Evolutionary conservation across 1,139 yeast species (phyloP), one percentile per base, ranked within the genome.

Genomic region (Yamadazyma kanchanaburiensis): DNA sequence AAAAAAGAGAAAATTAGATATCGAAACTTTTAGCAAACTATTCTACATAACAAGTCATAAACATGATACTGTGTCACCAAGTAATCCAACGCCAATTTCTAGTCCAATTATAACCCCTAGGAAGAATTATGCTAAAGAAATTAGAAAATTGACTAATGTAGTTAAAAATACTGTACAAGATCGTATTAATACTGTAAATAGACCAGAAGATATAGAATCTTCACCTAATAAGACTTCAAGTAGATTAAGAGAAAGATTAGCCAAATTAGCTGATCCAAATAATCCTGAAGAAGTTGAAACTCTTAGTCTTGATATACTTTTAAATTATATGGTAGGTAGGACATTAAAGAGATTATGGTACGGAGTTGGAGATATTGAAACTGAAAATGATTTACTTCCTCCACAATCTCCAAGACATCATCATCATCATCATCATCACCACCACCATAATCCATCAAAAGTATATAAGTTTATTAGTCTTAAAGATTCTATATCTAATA

Each of bases 131-230:
- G 58, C 70, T 17, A 60, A 61, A 37, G 74, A 82, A 46, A 60
- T 81, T 30, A 73, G 80, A 38, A 81, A 80, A 30, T 58, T 82
- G 32, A 77, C 79, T 22, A 77, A 73, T 46, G 84, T 68, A 16
- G 86, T 85, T 24, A 84, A 82, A 43, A 73, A 74, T 16, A 81
- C 89, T 0, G 86, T 85, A 27, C 86, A 81, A 47, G 94, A 85
- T 46, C 60, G 59, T 38, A 60, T 66, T 15, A 55, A 49, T 31
- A 57, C 60, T 5, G 55, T 56, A 5, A 52, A 49, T 22, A 52
- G 54, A 24, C 56, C 51, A 24, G 55, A 49, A 17, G 60, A 56
- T 22, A 34, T 42, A 12, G 39, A 43, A 21, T 41, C 43, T 25
- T 21, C 43, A 21, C 45, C 59, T 17, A 27, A 21, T 17, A 34